A percentile compares a stretch with the other conserved stretches of the same genome.
phyloP scores from a whole-genome alignment of 768 basidiomycete genomes.

The Candolleomyces aberdarensis region DNA sequence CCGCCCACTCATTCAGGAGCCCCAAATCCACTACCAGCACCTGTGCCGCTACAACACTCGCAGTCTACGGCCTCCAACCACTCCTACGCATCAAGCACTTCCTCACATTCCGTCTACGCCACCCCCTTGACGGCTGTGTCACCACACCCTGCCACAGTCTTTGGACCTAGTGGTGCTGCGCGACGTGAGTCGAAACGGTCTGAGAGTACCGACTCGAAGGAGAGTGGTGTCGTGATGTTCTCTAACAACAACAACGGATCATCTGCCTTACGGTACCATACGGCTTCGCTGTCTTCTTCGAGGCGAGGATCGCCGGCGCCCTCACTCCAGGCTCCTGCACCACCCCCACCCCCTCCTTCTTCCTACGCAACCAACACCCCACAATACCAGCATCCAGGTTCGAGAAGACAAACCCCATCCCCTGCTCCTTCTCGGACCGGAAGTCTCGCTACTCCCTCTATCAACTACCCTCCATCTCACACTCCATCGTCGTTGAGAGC shows the following conservation, averaged over 20 bases:
- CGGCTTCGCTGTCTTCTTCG: background rate
- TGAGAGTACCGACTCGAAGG: background rate
- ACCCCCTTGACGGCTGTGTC: background rate
- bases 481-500: background rate
- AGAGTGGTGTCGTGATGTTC: background rate
- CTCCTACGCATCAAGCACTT: background rate
- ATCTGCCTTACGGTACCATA: background rate
- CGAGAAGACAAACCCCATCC: background rate
- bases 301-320: background rate
- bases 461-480: background rate
- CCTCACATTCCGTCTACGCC: conserved; percentile 7
- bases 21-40: background rate
- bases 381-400: background rate
- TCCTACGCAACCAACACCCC: background rate
- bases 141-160: background rate
- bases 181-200: background rate
- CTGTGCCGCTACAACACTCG: background rate
- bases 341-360: background rate
- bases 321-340: background rate
- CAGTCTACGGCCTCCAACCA: background rate
- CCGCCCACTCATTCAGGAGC: background rate
- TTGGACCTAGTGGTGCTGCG: background rate
- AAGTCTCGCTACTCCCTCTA: background rate
- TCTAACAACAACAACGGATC: background rate
- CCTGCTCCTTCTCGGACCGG: background rate